Evolutionary conservation across 176 grass and related monocot species (phyloP).

Genomic region (Carex cristatella): DNA sequence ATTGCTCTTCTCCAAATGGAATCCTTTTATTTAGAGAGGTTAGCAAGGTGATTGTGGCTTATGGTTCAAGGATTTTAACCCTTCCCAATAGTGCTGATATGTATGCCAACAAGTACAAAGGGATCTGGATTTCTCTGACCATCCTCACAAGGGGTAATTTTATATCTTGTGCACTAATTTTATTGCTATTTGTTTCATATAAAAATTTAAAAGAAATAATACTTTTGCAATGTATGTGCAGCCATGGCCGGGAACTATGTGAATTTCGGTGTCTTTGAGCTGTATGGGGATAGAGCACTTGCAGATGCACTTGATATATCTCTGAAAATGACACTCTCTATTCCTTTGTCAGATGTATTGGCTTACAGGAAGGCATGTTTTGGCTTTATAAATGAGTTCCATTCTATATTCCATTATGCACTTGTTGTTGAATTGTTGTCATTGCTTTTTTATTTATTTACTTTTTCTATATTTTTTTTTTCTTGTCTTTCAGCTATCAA

Average conservation of each 20-base stretch:
- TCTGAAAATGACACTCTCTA: conserved; percentile 89
- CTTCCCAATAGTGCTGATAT: conserved; percentile 76
- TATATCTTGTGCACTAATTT: conserved; percentile 2
- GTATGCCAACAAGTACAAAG: conserved; percentile 95
- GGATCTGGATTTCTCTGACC: conserved; percentile 90
- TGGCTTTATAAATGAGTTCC: neutral
- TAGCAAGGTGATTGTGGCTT: conserved; percentile 97
- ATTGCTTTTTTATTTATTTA: neutral
- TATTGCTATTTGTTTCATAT: neutral
- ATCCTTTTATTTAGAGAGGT: conserved; percentile 97
- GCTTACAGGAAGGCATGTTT: conserved; percentile 74
- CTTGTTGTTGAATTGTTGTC: conserved; percentile 3
- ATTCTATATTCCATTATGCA: neutral
- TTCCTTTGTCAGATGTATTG: conserved; percentile 86
- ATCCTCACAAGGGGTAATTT: conserved; percentile 86
- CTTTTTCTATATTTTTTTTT: conserved; percentile 14
- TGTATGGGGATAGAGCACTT: conserved; percentile 94
- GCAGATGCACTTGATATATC: conserved; percentile 93
- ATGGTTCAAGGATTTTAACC: conserved; percentile 82
- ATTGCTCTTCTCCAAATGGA: conserved; percentile 97
- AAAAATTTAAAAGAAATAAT: conserved; percentile 14
- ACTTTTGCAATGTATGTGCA: conserved; percentile 33
- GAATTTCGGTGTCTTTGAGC: conserved; percentile 98
- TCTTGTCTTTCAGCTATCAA: conserved; percentile 71
- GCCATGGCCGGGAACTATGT: conserved; percentile 96